Evolutionary conservation across 176 grass and related monocot species (phyloP), one percentile per base, ranked within the genome.

Genomic region (Neostapfia colusana): DNA sequence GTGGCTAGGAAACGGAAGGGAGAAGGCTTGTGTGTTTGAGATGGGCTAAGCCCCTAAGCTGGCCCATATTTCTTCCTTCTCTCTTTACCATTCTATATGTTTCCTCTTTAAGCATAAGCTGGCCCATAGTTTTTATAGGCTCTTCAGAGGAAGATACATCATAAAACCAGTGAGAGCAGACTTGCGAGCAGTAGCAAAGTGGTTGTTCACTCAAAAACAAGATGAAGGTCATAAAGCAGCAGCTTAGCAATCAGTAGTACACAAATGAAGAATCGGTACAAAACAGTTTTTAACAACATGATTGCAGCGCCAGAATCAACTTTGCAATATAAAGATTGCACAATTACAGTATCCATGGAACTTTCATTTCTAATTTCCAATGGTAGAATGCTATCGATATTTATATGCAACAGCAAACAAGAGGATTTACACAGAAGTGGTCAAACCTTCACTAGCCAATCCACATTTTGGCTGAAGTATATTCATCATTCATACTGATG

Each of bases 331-430:
- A 21, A 54, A 56, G 10, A 51, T 4, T 56, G 53, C 53, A 56
- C 10, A 8, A 56, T 56, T 23, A 24, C n/a, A 23, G 20, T 23
- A 56, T 56, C 53, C 53, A 56, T 23, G 20, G 8, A 10, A 23
- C n/a, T 56, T 56, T 56, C n/a, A 56, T 56, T 54, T 56, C 53
- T 56, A 56, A 23, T 56, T 23, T 56, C n/a, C 53, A 56, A 56
- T 10, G 7, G 53, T 24, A 23, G 20, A 56, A 23, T 56, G 7
- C 8, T 23, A 56, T 23, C 48, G 15, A 51, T 51, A 51, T 51
- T 56, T 56, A 56, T 9, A 56, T 56, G n/a, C n/a, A 56, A 56
- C 53, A 56, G n/a, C 20, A 23, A 21, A 10, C 0, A 56, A 23
- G 8, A 56, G n/a, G 51, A 54, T 6, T 51, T 20, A 51, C 5